Evolutionary conservation across 441 rosid species (phyloP).

Genomic region (California macrophylla): DNA sequence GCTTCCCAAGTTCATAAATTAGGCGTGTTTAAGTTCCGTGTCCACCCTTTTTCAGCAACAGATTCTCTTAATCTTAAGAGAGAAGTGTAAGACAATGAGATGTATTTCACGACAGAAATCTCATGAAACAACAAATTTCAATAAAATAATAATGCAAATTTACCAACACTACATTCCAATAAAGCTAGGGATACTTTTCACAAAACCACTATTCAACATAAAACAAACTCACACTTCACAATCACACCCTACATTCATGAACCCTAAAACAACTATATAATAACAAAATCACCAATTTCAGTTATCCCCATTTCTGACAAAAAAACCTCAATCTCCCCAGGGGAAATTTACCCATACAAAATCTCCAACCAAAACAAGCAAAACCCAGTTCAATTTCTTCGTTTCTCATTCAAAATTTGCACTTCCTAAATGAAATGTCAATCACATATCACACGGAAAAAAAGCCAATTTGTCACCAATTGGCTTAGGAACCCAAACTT

Average conservation of each 20-base stretch:
- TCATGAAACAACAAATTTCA: not conserved
- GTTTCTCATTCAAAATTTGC: not conserved
- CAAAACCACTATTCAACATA: not conserved
- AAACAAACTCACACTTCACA: not conserved
- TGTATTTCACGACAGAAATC: too few species aligned
- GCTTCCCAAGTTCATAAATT: not conserved
- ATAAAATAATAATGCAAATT: not conserved
- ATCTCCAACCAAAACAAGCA: not conserved
- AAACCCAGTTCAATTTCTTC: not conserved
- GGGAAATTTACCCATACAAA: not conserved
- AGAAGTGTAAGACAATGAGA: too few species aligned
- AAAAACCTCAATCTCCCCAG: not conserved
- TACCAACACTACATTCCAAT: not conserved
- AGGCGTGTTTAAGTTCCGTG: not conserved
- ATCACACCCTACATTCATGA: not conserved
- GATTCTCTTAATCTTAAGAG: not conserved
- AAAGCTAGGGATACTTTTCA: not conserved
- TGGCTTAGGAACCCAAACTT: not conserved
- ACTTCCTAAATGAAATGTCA: not conserved
- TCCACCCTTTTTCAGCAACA: not conserved
- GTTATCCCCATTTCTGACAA: not conserved
- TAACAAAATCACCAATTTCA: not conserved
- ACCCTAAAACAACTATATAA: not conserved
- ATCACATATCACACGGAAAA: not conserved
- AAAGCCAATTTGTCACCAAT: not conserved